These are phyloP conservation scores for Quercus suber DNA, from an alignment of 306 rosid genomes.

Conservation along the genomic window DNA sequence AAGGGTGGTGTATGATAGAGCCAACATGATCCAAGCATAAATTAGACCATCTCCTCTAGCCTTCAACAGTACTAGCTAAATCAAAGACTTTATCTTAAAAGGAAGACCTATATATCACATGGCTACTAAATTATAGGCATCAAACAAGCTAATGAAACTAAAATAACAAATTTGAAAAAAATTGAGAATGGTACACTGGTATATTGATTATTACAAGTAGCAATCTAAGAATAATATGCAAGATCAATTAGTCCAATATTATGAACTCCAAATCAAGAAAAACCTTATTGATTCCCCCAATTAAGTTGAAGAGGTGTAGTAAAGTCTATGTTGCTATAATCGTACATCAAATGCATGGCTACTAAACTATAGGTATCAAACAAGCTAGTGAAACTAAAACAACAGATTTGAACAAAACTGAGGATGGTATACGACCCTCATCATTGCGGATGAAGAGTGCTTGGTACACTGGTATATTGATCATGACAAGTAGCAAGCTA, in stretches of 20 bases:
- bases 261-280: constrained; percentile 5
- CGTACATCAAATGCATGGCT: too few species aligned
- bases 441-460: constrained; percentile 63
- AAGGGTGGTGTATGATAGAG: too few species aligned
- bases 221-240: constrained; percentile 20
- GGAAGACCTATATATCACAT: too few species aligned
- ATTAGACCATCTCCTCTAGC: too few species aligned
- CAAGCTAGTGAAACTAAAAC: constrained; percentile 38
- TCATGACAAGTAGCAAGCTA: constrained; percentile 7
- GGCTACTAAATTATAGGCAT: neutral
- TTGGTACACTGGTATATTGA: constrained; percentile 37
- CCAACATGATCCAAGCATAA: too few species aligned
- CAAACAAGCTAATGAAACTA: constrained; percentile 35
- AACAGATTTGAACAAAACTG: constrained; percentile 42
- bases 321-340: constrained; percentile 30
- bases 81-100: too few species aligned
- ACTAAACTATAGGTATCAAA: neutral
- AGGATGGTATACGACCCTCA: constrained; percentile 42
- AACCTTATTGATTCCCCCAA: constrained; percentile 38
- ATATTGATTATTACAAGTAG: constrained; percentile 18
- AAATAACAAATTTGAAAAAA: constrained; percentile 37
- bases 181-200: constrained; percentile 34
- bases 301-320: constrained; percentile 39
- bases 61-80: too few species aligned
- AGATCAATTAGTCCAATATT: constrained; percentile 1